Conservation (phyloP, 1,284 basidiomycete genomes). For the Cutaneotrichosporon mucoides region DNA sequence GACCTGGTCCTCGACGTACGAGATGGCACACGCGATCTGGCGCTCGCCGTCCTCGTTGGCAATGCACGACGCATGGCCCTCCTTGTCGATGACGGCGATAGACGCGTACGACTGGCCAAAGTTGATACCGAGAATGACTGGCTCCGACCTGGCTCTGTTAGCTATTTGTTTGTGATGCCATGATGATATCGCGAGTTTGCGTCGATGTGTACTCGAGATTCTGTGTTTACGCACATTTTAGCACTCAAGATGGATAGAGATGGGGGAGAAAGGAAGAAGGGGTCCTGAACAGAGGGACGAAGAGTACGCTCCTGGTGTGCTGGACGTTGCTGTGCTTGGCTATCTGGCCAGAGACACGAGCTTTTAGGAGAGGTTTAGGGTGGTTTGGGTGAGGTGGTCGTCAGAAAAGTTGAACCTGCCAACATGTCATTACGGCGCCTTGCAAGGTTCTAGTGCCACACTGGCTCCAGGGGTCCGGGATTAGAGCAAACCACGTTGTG, state of each 20-base stretch:
- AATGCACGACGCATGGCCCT: constrained; percentile 85
- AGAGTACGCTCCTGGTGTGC: not conserved
- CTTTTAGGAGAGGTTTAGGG: constrained; percentile 1
- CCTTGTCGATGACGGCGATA: constrained; percentile 95
- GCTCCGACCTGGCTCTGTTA: constrained; percentile 26
- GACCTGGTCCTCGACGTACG: constrained; percentile 85
- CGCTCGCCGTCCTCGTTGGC: constrained; percentile 98
- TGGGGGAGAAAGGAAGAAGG: not conserved
- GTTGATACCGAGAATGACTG: constrained; percentile 78
- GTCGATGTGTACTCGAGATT: not conserved
- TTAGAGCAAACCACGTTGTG: not conserved
- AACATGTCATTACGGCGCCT: not conserved
- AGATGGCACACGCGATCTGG: constrained; percentile 91
- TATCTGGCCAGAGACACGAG: constrained; percentile 5
- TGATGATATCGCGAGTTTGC: not conserved
- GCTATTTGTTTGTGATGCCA: not conserved
- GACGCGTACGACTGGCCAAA: constrained; percentile 94
- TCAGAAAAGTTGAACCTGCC: not conserved
- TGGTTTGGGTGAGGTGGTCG: not conserved
- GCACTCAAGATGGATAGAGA: not conserved
- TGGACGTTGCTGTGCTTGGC: constrained; percentile 2
- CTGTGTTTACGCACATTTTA: constrained; percentile 11
- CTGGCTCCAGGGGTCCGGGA: not conserved
- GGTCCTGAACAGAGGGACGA: not conserved
- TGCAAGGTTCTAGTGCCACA: not conserved